These are phyloP conservation scores for Ceratocystis huliohia DNA, from an alignment of 2,329 filamentous ascomycete species.

Conservation along the genomic window DNA sequence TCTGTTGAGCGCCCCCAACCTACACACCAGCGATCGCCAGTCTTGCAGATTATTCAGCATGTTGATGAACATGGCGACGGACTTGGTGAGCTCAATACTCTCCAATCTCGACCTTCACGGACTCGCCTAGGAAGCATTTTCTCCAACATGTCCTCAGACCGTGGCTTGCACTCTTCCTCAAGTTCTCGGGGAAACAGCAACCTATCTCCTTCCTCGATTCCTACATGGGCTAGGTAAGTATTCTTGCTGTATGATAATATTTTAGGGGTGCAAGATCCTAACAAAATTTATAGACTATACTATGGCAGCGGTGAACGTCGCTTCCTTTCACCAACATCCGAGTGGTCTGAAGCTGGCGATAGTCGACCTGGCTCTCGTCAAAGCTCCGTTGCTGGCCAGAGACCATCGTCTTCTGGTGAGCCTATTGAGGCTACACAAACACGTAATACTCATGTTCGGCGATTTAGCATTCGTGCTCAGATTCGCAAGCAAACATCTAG, in stretches of 20 bases:
- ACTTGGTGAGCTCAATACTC: constrained; percentile 44
- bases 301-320: constrained; percentile 54
- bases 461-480: constrained; percentile 19
- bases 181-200: constrained; percentile 37
- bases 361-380: constrained; percentile 36
- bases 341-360: constrained; percentile 36
- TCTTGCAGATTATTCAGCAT: constrained; percentile 34
- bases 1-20: constrained; percentile 40
- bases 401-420: constrained; percentile 27
- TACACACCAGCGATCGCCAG: constrained; percentile 29
- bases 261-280: not conserved
- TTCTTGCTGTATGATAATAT: not conserved
- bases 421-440: constrained; percentile 2
- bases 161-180: constrained; percentile 39
- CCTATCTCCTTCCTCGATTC: constrained; percentile 35
- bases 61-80: constrained; percentile 54
- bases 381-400: constrained; percentile 36
- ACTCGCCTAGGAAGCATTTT: constrained; percentile 38
- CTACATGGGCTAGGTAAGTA: constrained; percentile 41
- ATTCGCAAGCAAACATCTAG: constrained; percentile 41
- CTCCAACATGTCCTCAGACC: constrained; percentile 38
- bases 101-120: constrained; percentile 42
- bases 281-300: constrained; percentile 41
- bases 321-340: constrained; percentile 38
- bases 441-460: constrained; percentile 5